Evolutionary conservation across 306 rosid species (phyloP), one percentile per base, ranked within the genome.

Genomic region (Cicer pinnatifidum): DNA sequence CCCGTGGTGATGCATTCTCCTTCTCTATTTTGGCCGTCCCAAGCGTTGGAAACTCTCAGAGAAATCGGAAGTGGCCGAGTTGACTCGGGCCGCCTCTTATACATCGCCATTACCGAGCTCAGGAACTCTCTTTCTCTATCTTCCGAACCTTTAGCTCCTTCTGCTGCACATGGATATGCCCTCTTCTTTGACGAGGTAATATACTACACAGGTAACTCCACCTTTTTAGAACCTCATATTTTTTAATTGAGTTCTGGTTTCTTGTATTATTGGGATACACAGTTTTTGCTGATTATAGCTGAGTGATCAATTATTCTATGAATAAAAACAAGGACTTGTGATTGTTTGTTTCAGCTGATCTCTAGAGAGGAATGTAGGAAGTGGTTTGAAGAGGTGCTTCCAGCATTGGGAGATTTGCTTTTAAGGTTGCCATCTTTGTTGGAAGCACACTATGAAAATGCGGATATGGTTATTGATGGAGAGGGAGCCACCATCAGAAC

Each of bases 151-250:
- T 66, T 88, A 56, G 73, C 88, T 80, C 77, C 89, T 76, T 85
- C 79, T 8, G 71, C 86, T 33, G 50, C 78, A 2, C 81, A 56
- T 7, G 96, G 98, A 9, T 93, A 88, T 75, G 73, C 85, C 16
- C 80, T 93, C 72, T 93, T 89, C 81, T 93, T 93, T 82, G 90
- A 91, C 20, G 85, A 89, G 88, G 98, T 93, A 83, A 69, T 20
- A 67, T 23, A 70, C 75, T 7, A 1, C 72, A 16, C 73, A 37
- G 58, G 56, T 47, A 44, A 50, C 67, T 15, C 66, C 52, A 12
- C 57, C 52, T 38, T 19, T 41, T 12, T 20, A 13, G 8, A 28
- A n/a, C 48, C 44, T 54, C 76, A 54, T 28, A 54, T 37, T 15
- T 3, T 51, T 70, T 59, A 43, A 16, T 75, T 51, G 16, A 44